Evolutionary conservation across 1,284 basidiomycete genomes (phyloP).

Genomic region (Trichosporon asahii): DNA sequence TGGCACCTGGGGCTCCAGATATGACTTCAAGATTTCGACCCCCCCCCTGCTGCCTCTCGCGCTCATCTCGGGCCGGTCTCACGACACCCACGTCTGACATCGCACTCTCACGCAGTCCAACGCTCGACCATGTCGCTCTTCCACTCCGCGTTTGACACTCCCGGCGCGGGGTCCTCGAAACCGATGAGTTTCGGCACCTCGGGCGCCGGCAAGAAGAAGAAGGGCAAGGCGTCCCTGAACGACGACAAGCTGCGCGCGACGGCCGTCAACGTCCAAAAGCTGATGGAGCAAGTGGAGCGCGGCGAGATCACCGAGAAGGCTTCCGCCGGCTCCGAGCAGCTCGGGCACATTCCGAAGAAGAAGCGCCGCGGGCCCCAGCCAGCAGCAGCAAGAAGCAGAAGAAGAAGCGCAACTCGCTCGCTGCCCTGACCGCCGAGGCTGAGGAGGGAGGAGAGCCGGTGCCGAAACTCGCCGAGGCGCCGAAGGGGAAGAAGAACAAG

Average conservation of each 20-base stretch:
- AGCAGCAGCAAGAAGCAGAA: slow-evolving; percentile 7
- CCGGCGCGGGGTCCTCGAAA: slow-evolving; percentile 22
- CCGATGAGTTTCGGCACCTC: slow-evolving; percentile 9
- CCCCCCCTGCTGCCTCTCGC: neutral
- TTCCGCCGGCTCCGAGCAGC: slow-evolving; percentile 16
- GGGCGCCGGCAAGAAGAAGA: slow-evolving; percentile 54
- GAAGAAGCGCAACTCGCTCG: slow-evolving; percentile 10
- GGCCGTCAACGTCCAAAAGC: slow-evolving; percentile 70
- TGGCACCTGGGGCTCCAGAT: slow-evolving; percentile 18
- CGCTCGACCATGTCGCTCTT: slow-evolving; percentile 46
- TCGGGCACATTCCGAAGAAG: neutral
- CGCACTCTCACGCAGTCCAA: neutral
- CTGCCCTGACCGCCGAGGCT: neutral
- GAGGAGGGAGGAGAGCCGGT: slow-evolving; percentile 7
- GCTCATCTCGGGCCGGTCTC: neutral
- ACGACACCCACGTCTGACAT: neutral
- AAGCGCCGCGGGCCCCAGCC: neutral
- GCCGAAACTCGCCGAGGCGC: slow-evolving; percentile 10
- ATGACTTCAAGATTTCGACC: slow-evolving; percentile 11
- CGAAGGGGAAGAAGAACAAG: slow-evolving; percentile 21
- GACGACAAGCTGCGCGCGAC: slow-evolving; percentile 50
- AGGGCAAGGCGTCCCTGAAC: slow-evolving; percentile 58
- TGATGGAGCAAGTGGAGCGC: slow-evolving; percentile 63
- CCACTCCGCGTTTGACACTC: slow-evolving; percentile 40
- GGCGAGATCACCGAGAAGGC: slow-evolving; percentile 35